Evolutionary conservation across 148 eudicot genomes (phyloP), one percentile per base, ranked within the genome.

Genomic region (Talinum fruticosum): DNA sequence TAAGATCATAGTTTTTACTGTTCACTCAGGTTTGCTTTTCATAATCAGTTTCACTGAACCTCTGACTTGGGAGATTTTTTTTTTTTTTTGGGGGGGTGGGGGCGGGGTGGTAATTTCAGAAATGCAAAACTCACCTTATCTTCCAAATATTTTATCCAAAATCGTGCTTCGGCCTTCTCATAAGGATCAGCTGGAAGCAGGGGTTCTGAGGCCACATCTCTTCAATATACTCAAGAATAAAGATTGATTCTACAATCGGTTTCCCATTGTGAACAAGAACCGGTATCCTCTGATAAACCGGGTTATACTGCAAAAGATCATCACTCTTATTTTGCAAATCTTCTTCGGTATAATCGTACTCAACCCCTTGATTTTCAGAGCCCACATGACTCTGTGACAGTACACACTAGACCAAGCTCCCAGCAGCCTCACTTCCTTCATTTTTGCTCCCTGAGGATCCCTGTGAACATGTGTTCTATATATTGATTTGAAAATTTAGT

Each of bases 351-450:
- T 73, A 73, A 16, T 82, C 81, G 28, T 51, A 82, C 32, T 59
- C 23, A 19, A 82, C 61, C 4, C 84, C 75, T 82, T 82, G 41
- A 78, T 41, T 64, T 78, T 78, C 35, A 82, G 70, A 68, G 84
- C 84, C 84, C 84, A 82, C 19, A 82, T 82, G 24, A 82, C 74
- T 59, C 84, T 82, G 62, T 81, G 84, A 68, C 84, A 82, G 64
- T 21, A 82, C 35, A 70, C 70, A 73, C 84, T 82, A 19, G 80
- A 70, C 81, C 78, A 82, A 13, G 67, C 34, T 67, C 75, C 78
- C 66, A 82, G 47, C 19, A 82, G 61, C 68, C 74, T 75, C 26
- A 81, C 80, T 45, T 77, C 78, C 13, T 82, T 69, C 84, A 82
- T 82, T 18, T 77, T 38, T 81, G 21, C 66, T 66, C 30, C 21